phyloP scores from a whole-genome alignment of 345 rosid genomes.

The Moricandia moricandioides region DNA sequence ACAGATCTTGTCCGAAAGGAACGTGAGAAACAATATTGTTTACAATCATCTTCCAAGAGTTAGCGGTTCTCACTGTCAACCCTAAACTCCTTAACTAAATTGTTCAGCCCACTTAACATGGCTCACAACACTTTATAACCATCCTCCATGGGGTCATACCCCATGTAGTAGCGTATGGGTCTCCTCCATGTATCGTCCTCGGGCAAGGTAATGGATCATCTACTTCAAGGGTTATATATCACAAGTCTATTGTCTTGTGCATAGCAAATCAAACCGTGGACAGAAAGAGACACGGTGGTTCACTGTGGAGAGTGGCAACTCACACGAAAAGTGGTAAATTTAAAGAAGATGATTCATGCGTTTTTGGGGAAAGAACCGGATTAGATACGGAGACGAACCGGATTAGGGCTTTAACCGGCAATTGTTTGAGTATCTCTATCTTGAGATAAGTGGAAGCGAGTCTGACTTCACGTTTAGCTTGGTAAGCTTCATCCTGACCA shows the following conservation, averaged over 20 bases:
- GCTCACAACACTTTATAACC: conserved; percentile 1
- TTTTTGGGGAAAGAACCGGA: neutral
- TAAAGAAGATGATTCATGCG: neutral
- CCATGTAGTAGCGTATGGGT: neutral
- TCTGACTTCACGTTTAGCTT: neutral
- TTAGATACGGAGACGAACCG: neutral
- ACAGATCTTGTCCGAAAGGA: neutral
- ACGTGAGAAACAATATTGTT: neutral
- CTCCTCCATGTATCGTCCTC: neutral
- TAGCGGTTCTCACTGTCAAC: neutral
- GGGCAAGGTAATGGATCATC: conserved; percentile 2
- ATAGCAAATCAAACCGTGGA: neutral
- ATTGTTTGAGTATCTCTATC: neutral
- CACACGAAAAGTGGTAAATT: neutral
- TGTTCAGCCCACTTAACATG: neutral
- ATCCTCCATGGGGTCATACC: conserved; percentile 3
- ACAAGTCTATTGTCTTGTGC: neutral
- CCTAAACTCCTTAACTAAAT: neutral
- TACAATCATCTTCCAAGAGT: neutral
- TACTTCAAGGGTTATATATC: neutral
- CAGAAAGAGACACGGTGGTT: neutral
- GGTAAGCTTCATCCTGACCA: neutral
- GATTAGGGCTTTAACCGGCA: neutral
- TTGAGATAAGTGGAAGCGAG: neutral
- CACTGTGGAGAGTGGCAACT: neutral